These are phyloP conservation scores for Gymnopus androsaceus DNA, from an alignment of 1,284 basidiomycete species.

Conservation along the genomic window DNA sequence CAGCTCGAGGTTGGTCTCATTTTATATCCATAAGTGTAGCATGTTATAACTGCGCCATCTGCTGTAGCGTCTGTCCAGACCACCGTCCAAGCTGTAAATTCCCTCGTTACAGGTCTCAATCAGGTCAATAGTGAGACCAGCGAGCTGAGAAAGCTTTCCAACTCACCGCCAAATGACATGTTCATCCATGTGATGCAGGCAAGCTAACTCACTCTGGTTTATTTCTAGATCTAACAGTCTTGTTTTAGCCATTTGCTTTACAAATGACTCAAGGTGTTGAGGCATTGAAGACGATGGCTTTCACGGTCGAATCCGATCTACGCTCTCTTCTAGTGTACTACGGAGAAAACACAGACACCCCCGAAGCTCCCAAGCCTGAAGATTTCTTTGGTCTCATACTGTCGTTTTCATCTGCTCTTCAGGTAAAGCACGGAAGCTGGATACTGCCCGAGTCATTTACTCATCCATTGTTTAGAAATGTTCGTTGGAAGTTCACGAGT, in stretches of 20 bases:
- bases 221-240: background rate
- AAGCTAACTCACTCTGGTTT: constrained; percentile 19
- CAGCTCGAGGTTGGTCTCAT: constrained; percentile 66
- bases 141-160: constrained; percentile 36
- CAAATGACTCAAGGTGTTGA: constrained; percentile 48
- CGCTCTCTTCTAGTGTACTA: constrained; percentile 65
- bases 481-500: constrained; percentile 68
- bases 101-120: constrained; percentile 57
- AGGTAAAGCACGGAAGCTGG: constrained; percentile 42
- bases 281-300: constrained; percentile 65
- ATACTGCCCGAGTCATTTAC: constrained; percentile 9
- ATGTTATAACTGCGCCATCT: too few species aligned
- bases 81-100: constrained; percentile 58
- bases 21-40: too few species aligned
- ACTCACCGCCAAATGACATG: constrained; percentile 48
- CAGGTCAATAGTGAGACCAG: constrained; percentile 62
- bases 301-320: constrained; percentile 60
- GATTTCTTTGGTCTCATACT: constrained; percentile 77
- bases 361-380: constrained; percentile 71
- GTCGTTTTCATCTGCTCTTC: constrained; percentile 73
- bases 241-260: constrained; percentile 57
- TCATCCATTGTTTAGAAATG: constrained; percentile 57
- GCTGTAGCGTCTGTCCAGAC: constrained; percentile 75
- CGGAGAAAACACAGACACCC: constrained; percentile 65
- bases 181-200: constrained; percentile 74